A percentile compares a stretch with the other conserved stretches of the same genome.
Evolutionary conservation across 305 asterid species (phyloP).

Genomic region (Fraxinus sp.): DNA sequence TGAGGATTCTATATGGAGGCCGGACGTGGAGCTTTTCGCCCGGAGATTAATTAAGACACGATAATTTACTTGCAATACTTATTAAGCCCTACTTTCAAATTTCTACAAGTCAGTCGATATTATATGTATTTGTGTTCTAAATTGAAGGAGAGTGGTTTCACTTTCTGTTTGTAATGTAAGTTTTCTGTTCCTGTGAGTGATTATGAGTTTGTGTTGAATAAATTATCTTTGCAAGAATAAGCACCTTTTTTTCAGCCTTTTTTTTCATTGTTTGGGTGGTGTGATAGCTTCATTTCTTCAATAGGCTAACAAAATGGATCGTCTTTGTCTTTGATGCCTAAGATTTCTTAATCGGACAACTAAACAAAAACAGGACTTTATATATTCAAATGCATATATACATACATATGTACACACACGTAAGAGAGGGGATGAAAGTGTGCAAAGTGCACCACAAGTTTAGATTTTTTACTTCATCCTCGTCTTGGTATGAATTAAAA

Average conservation of each 20-base stretch:
- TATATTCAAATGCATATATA: too few species aligned
- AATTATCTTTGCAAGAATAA: background rate
- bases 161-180: background rate
- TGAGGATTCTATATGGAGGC: conserved; percentile 21
- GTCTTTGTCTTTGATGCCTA: background rate
- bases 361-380: too few species aligned
- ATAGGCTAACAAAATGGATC: background rate
- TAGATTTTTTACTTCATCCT: too few species aligned
- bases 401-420: too few species aligned
- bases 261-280: background rate
- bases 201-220: background rate
- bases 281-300: background rate
- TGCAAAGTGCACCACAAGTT: too few species aligned
- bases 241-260: background rate
- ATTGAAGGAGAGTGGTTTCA: background rate
- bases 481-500: too few species aligned
- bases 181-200: background rate
- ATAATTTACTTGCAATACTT: conserved; percentile 9
- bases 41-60: background rate
- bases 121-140: background rate
- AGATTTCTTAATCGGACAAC: background rate
- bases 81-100: conserved; percentile 16
- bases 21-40: background rate
- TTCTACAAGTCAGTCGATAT: conserved; percentile 15
- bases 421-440: too few species aligned